Evolutionary conservation across 352 stramenopile species (phyloP).

Genomic region (Pythium pyrilobum): DNA sequence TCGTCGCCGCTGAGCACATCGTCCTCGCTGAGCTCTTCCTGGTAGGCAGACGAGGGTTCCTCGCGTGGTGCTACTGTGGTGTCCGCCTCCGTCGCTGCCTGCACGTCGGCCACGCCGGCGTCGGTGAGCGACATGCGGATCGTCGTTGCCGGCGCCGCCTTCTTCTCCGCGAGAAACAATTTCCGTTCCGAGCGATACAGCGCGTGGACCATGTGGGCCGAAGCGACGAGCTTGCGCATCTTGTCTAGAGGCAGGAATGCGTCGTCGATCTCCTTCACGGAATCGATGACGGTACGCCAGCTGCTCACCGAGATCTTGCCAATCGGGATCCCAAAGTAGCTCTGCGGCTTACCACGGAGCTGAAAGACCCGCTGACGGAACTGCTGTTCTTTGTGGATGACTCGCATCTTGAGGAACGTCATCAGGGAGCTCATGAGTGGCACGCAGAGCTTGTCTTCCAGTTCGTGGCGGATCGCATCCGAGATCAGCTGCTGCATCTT

Average conservation of each 20-base stretch:
- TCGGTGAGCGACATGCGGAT: conserved; percentile 10
- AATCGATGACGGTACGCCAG: conserved; percentile 66
- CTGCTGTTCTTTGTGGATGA: conserved; percentile 68
- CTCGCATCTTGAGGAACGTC: conserved; percentile 35
- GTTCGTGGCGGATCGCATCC: conserved; percentile 76
- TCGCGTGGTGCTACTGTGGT: conserved; percentile 16
- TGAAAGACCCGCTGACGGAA: conserved; percentile 62
- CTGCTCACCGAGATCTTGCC: conserved; percentile 75
- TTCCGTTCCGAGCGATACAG: conserved; percentile 59
- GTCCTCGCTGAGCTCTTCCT: conserved; percentile 29
- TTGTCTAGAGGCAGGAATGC: conserved; percentile 79
- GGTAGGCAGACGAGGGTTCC: background rate
- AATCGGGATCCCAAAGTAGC: conserved; percentile 75
- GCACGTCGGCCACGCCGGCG: background rate
- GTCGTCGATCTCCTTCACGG: conserved; percentile 79
- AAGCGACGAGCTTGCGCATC: conserved; percentile 73
- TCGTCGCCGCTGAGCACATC: conserved; percentile 81
- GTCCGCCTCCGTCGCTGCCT: too few species aligned
- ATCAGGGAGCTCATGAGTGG: conserved; percentile 61
- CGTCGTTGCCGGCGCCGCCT: background rate
- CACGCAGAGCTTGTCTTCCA: conserved; percentile 79
- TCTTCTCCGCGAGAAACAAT: conserved; percentile 23
- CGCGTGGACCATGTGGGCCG: conserved; percentile 67
- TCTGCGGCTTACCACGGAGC: conserved; percentile 68
- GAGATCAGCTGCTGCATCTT: conserved; percentile 73